Evolutionary conservation across 192 early-diverging fungal genomes (phyloP).

Genomic region (Martensiomyces pterosporus): DNA sequence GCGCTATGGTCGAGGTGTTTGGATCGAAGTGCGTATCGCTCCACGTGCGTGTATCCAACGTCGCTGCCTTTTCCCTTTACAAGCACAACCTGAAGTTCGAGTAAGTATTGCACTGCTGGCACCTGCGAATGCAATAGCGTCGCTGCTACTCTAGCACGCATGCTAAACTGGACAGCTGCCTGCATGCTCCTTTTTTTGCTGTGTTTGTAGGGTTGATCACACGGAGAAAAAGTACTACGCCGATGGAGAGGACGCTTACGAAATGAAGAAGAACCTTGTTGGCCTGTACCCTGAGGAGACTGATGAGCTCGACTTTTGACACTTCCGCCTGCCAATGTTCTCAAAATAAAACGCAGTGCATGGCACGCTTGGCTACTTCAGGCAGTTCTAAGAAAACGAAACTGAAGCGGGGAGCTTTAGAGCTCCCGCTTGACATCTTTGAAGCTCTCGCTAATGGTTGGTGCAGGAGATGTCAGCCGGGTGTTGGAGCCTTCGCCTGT

Average conservation of each 20-base stretch:
- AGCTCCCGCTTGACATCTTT: too few species aligned
- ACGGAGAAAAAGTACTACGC: conserved; percentile 97
- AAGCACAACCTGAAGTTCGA: conserved; percentile 86
- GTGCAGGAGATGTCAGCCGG: conserved; percentile 5
- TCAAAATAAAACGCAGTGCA: too few species aligned
- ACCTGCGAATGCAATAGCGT: too few species aligned
- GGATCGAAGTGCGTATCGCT: conserved; percentile 83
- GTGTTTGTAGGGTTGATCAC: conserved; percentile 62
- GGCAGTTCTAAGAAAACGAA: too few species aligned
- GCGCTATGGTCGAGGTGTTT: conserved; percentile 86
- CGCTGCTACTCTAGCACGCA: not conserved
- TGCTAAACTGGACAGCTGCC: not conserved
- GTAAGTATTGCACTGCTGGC: conserved; percentile 9
- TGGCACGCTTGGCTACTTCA: too few species aligned
- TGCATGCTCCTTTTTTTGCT: conserved; percentile 1
- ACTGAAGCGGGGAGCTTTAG: too few species aligned
- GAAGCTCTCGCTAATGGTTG: too few species aligned
- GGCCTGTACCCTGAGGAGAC: conserved; percentile 20
- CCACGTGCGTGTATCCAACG: conserved; percentile 92
- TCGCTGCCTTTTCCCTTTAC: conserved; percentile 90
- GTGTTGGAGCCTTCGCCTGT: conserved; percentile 3
- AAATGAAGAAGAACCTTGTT: conserved; percentile 53
- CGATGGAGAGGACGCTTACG: conserved; percentile 91
- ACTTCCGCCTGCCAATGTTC: too few species aligned
- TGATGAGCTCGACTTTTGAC: conserved; percentile 38